These are phyloP conservation scores for Lachancea kluyveri DNA, from an alignment of 805 yeast genomes.

Conservation along the genomic window DNA sequence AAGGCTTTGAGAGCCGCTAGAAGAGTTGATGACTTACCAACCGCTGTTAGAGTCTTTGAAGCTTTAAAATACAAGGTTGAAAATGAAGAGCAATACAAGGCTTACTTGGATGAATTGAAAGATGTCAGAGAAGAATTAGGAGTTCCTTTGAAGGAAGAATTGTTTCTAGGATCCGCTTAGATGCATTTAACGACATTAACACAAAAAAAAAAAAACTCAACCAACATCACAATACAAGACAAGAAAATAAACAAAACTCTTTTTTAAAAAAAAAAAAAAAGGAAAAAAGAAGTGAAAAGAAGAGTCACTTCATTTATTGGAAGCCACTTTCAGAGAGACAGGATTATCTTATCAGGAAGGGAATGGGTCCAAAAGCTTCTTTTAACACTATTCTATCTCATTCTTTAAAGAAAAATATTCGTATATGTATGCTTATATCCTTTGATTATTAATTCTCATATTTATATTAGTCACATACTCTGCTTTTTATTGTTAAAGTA, in stretches of 20 bases:
- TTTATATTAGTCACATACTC: too few species aligned
- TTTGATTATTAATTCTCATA: too few species aligned
- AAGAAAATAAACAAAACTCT: conserved; percentile 1
- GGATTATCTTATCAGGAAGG: too few species aligned
- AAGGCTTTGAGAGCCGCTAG: conserved; percentile 96
- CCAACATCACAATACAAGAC: conserved; percentile 1
- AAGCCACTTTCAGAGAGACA: too few species aligned
- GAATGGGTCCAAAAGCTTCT: neutral
- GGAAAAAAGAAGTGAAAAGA: too few species aligned
- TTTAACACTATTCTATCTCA: neutral
- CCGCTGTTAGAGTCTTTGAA: conserved; percentile 97
- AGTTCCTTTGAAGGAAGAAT: conserved; percentile 85
- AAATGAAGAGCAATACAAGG: conserved; percentile 87
- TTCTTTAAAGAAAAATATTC: neutral
- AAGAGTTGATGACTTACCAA: conserved; percentile 97
- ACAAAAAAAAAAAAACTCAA: neutral
- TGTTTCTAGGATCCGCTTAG: conserved; percentile 43
- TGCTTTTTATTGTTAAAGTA: too few species aligned
- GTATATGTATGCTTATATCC: too few species aligned
- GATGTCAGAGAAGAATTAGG: conserved; percentile 90
- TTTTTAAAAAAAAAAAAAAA: conserved; percentile 2
- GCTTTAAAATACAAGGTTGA: conserved; percentile 96
- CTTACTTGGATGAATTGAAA: conserved; percentile 91
- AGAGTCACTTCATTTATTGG: too few species aligned
- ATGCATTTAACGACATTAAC: neutral